Evolutionary conservation across 2,329 filamentous ascomycete genomes (phyloP).

Genomic region (Xylaria sp.): DNA sequence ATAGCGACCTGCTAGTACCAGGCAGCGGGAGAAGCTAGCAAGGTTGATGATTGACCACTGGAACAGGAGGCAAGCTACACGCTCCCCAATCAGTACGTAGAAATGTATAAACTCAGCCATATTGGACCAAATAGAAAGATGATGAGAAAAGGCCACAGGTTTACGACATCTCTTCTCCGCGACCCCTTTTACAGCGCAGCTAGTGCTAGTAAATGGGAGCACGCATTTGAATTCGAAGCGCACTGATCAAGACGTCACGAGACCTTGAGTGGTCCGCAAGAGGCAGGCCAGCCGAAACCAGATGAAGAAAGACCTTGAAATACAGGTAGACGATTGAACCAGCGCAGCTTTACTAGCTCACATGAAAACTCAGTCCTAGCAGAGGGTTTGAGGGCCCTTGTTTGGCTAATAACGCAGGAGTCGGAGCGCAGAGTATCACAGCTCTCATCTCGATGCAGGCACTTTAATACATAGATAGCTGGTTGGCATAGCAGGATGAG

Average conservation of each 20-base stretch:
- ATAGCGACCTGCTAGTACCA: neutral
- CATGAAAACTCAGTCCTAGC: conserved; percentile 3
- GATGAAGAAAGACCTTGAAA: conserved; percentile 36
- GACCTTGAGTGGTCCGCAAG: conserved; percentile 44
- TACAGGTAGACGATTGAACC: conserved; percentile 33
- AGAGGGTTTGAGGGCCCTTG: neutral
- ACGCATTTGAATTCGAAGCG: conserved; percentile 35
- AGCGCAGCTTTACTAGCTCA: neutral
- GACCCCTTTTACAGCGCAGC: conserved; percentile 18
- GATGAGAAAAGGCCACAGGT: neutral
- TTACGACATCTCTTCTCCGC: neutral
- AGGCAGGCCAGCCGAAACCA: conserved; percentile 40
- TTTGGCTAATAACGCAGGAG: conserved; percentile 9
- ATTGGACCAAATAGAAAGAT: neutral
- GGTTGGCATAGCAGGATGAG: neutral
- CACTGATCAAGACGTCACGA: conserved; percentile 45
- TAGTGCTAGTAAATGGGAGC: conserved; percentile 43
- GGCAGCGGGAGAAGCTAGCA: conserved; percentile 1
- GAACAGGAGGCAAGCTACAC: neutral
- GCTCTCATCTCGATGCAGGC: neutral
- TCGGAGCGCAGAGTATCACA: conserved; percentile 1
- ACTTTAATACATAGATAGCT: conserved; percentile 1
- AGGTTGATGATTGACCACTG: neutral
- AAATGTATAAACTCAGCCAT: neutral
- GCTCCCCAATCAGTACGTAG: neutral